Evolutionary conservation across 2,329 filamentous ascomycete species (phyloP).

Genomic region (Erysiphe pulchra): DNA sequence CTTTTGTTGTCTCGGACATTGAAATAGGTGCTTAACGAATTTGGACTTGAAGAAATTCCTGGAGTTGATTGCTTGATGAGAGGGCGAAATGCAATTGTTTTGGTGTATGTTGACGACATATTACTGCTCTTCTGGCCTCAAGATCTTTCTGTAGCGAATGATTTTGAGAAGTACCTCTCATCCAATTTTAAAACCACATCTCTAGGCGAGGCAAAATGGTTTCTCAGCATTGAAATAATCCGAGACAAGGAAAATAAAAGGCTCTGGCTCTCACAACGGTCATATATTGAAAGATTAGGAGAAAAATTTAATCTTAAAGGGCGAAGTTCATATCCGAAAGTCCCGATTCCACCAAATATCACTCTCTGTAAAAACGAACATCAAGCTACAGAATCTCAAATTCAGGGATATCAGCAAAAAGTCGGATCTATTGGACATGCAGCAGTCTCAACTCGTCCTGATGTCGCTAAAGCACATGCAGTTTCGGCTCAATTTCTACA

Average conservation of each 20-base stretch:
- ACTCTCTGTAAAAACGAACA: neutral
- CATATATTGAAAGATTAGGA: neutral
- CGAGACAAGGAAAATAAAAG: neutral
- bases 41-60: neutral
- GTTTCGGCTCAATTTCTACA: too few relatives aligned
- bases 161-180: neutral
- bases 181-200: neutral
- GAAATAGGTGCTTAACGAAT: neutral
- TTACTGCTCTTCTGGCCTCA: neutral
- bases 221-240: neutral
- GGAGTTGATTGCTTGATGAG: neutral
- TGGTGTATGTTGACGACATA: neutral
- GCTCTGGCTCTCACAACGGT: neutral
- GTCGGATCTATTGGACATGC: neutral
- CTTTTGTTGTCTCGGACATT: neutral
- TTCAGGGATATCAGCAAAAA: neutral
- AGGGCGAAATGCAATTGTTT: neutral
- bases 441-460: neutral
- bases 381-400: neutral
- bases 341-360: neutral
- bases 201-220: neutral
- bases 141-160: neutral
- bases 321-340: neutral
- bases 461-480: too few relatives aligned
- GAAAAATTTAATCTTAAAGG: neutral